phyloP scores from a whole-genome alignment of 495 filamentous ascomycete species.

The Aspergillus carlsbadensis region DNA sequence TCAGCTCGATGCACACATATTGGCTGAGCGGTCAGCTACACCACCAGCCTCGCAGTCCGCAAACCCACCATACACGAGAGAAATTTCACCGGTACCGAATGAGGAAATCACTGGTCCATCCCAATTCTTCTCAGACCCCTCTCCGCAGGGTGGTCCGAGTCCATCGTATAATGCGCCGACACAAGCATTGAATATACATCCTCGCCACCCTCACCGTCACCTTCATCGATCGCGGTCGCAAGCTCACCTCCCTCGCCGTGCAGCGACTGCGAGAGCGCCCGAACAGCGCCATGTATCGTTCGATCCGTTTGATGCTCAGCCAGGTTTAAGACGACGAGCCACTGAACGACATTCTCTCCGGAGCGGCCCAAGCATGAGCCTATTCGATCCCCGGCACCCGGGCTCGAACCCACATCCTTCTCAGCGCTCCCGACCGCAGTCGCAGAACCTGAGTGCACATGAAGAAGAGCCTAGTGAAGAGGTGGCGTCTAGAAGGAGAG shows the following conservation, averaged over 20 bases:
- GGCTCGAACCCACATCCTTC: constrained; percentile 13
- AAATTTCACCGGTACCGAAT: neutral
- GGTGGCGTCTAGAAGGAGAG: neutral
- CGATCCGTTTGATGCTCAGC: constrained; percentile 24
- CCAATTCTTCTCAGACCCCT: constrained; percentile 15
- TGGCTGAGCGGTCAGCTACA: constrained; percentile 23
- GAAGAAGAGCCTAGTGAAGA: neutral
- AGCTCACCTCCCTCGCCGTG: constrained; percentile 20
- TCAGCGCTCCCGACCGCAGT: neutral
- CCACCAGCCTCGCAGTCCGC: neutral
- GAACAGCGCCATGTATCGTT: constrained; percentile 17
- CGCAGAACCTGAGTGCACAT: neutral
- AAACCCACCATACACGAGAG: neutral
- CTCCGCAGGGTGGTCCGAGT: constrained; percentile 13
- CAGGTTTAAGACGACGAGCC: constrained; percentile 27
- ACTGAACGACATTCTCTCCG: constrained; percentile 30
- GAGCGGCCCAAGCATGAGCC: constrained; percentile 11
- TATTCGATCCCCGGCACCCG: neutral
- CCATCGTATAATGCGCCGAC: neutral
- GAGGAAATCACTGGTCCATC: neutral
- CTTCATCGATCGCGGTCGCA: neutral
- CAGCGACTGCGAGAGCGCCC: constrained; percentile 23
- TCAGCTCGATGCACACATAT: constrained; percentile 41
- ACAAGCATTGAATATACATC: neutral
- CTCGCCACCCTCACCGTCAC: neutral